Percentiles rank a stretch among this genome's conserved stretches.
phyloP scores from a whole-genome alignment of 2,329 filamentous ascomycete genomes.

The Capronia epimyces region DNA sequence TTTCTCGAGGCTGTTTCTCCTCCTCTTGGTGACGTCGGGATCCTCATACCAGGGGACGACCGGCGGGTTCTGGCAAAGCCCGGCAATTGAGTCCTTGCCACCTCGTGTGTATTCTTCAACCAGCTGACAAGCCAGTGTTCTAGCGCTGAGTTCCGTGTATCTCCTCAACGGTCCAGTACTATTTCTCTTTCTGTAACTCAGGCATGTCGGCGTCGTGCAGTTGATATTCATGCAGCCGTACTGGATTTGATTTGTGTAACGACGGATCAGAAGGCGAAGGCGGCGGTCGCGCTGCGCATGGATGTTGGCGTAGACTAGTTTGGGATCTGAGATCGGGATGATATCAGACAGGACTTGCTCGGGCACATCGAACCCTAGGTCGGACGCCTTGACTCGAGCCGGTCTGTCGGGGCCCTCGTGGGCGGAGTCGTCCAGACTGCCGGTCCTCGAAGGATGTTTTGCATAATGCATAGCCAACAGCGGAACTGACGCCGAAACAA shows the following conservation, averaged over 20 bases:
- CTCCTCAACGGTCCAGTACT: conserved; percentile 65
- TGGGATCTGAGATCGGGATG: conserved; percentile 17
- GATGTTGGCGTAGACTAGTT: conserved; percentile 14
- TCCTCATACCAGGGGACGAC: conserved; percentile 28
- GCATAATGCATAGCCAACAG: conserved; percentile 22
- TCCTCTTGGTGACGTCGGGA: conserved; percentile 17
- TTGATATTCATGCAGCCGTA: conserved; percentile 65
- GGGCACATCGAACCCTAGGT: conserved; percentile 16
- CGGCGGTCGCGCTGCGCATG: conserved; percentile 27
- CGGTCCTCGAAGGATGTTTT: conserved; percentile 9
- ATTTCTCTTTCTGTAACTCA: conserved; percentile 67
- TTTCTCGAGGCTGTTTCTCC: conserved; percentile 18
- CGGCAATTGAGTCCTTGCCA: conserved; percentile 51
- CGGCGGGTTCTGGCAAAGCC: conserved; percentile 26
- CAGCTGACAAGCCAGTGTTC: conserved; percentile 72
- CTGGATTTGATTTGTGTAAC: conserved; percentile 72
- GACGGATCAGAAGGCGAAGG: conserved; percentile 26
- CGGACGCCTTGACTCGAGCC: conserved; percentile 15
- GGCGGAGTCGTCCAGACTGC: conserved; percentile 12
- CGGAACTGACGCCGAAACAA: neutral
- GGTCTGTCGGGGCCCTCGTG: conserved; percentile 13
- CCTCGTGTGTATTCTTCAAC: conserved; percentile 54
- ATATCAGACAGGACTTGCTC: conserved; percentile 20
- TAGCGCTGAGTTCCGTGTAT: conserved; percentile 75
- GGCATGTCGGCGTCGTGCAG: conserved; percentile 73